Conservation (phyloP, 1,139 yeast species). For the Candida dubliniensis region DNA sequence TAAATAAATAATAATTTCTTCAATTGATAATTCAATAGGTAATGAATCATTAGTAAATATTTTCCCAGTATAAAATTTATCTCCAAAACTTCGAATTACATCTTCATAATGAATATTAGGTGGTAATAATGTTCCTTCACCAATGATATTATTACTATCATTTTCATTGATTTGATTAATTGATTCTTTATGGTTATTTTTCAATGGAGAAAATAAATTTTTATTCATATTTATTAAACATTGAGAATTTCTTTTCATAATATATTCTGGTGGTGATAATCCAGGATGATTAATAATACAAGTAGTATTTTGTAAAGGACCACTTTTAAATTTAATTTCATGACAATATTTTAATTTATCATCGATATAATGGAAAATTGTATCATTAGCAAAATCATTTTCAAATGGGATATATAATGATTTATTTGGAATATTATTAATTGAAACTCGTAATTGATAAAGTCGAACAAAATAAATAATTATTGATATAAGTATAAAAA, state of each 20-base stretch:
- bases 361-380: slow-evolving; percentile 34
- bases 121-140: slow-evolving; percentile 45
- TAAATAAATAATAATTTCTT: slow-evolving; percentile 39
- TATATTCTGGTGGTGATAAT: slow-evolving; percentile 46
- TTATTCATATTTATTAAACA: background rate
- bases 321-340: slow-evolving; percentile 48
- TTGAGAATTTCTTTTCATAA: slow-evolving; percentile 28
- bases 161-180: background rate
- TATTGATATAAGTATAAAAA: slow-evolving; percentile 51
- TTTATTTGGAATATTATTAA: slow-evolving; percentile 74
- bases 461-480: slow-evolving; percentile 54
- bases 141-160: slow-evolving; percentile 21
- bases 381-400: slow-evolving; percentile 58
- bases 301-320: slow-evolving; percentile 43
- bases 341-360: slow-evolving; percentile 46
- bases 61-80: slow-evolving; percentile 46
- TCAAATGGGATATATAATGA: slow-evolving; percentile 64
- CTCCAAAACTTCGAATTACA: slow-evolving; percentile 56
- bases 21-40: slow-evolving; percentile 47
- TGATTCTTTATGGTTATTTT: no score
- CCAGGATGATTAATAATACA: slow-evolving; percentile 63
- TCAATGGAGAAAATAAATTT: no score
- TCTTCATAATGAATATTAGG: slow-evolving; percentile 65
- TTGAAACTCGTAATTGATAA: slow-evolving; percentile 54
- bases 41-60: slow-evolving; percentile 37